Evolutionary conservation across 2,329 filamentous ascomycete species (phyloP).

Genomic region (Thielaviopsis euricoi): DNA sequence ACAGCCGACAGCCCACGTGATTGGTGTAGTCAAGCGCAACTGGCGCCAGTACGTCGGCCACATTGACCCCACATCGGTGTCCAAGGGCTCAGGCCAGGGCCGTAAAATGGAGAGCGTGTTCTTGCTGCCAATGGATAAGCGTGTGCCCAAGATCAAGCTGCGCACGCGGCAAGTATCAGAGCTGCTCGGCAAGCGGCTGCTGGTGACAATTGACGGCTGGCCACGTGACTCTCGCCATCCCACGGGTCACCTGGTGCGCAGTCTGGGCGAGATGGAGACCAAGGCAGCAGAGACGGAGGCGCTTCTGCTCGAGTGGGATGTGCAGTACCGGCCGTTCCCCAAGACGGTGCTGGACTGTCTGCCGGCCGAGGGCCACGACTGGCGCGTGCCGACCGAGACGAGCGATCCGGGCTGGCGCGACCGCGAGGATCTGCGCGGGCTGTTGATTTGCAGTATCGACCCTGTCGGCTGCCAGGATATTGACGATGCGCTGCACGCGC

Average conservation of each 20-base stretch:
- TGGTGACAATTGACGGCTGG: constrained; percentile 92
- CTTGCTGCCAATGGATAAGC: constrained; percentile 93
- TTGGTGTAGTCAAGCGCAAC: constrained; percentile 85
- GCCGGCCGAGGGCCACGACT: constrained; percentile 79
- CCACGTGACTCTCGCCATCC: constrained; percentile 86
- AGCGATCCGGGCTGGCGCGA: constrained; percentile 79
- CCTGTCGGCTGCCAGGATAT: constrained; percentile 95
- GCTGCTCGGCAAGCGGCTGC: constrained; percentile 74
- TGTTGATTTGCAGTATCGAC: constrained; percentile 94
- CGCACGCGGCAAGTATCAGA: constrained; percentile 81
- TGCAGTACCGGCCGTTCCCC: constrained; percentile 93
- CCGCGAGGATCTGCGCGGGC: constrained; percentile 64
- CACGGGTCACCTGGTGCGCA: constrained; percentile 82
- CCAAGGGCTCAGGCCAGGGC: constrained; percentile 55
- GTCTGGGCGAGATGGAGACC: constrained; percentile 81
- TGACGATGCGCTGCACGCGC: constrained; percentile 87
- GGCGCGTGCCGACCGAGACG: constrained; percentile 68
- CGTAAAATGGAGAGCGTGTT: constrained; percentile 86
- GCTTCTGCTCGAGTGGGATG: constrained; percentile 83
- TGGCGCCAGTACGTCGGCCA: constrained; percentile 98
- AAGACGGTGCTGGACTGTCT: constrained; percentile 91
- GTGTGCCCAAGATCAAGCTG: constrained; percentile 87
- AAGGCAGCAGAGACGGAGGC: constrained; percentile 98
- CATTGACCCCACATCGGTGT: constrained; percentile 73
- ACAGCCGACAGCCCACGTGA: constrained; percentile 81